Percentiles rank a stretch among this genome's conserved stretches.
Conservation (phyloP, 73 alveolate species). For the Blepharisma stoltei region DNA sequence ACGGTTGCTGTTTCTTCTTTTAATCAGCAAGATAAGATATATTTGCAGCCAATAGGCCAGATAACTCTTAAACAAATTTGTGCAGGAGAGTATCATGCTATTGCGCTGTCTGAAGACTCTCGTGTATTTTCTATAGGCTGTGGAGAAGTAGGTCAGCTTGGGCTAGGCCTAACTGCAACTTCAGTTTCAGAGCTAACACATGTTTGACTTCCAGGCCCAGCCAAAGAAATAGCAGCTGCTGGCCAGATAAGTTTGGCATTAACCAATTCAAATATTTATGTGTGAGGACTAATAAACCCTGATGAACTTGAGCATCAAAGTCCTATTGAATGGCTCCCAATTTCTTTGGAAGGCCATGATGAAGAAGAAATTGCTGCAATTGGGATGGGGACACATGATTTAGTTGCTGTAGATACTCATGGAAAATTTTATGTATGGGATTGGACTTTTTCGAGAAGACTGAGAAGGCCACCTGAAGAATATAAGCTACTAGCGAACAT, state of each 20-base stretch:
- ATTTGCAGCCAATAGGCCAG: not conserved
- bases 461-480: slow-evolving; percentile 10
- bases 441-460: not conserved
- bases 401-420: not conserved
- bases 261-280: not conserved
- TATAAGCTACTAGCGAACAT: not conserved
- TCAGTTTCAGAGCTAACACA: not conserved
- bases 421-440: slow-evolving; percentile 13
- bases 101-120: not conserved
- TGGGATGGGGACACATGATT: not conserved
- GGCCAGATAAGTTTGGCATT: slow-evolving; percentile 28
- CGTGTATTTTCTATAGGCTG: slow-evolving; percentile 2
- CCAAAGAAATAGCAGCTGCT: not conserved
- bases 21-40: not conserved
- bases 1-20: not conserved
- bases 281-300: slow-evolving; percentile 25
- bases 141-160: slow-evolving; percentile 10
- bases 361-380: not conserved
- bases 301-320: slow-evolving; percentile 19
- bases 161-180: not conserved
- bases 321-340: slow-evolving; percentile 19
- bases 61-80: not conserved
- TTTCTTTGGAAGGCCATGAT: not conserved
- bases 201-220: not conserved
- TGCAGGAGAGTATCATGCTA: slow-evolving; percentile 12